A percentile compares a stretch with the other conserved stretches of the same genome.
Conservation (phyloP, 2,329 filamentous ascomycete genomes). For the Canariomyces notabilis region DNA sequence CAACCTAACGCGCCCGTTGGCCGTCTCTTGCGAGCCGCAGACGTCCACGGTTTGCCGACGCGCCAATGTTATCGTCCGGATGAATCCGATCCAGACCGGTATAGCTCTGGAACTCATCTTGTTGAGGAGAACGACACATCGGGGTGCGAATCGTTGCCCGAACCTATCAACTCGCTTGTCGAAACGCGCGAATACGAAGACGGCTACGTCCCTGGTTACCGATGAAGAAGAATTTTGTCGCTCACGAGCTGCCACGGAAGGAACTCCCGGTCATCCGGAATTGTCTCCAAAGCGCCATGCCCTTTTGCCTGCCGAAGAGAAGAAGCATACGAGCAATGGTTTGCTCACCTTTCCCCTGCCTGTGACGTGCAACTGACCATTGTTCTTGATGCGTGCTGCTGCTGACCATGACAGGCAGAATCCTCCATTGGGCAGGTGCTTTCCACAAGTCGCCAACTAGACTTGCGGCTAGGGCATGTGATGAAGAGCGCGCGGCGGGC, state of each 20-base stretch:
- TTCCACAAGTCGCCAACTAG: slow-evolving; percentile 69
- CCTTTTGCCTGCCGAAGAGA: slow-evolving; percentile 75
- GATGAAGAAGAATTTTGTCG: slow-evolving; percentile 56
- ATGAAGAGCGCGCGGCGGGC: slow-evolving; percentile 60
- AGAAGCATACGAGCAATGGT: slow-evolving; percentile 72
- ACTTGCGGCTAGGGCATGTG: slow-evolving; percentile 72
- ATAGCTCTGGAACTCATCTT: no score
- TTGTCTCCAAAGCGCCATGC: slow-evolving; percentile 72
- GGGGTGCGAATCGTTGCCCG: no score
- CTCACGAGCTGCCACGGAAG: slow-evolving; percentile 49
- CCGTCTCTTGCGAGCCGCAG: no score
- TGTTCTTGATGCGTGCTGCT: slow-evolving; percentile 27
- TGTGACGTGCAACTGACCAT: slow-evolving; percentile 21
- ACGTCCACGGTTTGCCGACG: no score
- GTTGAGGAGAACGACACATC: no score
- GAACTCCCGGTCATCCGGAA: slow-evolving; percentile 75
- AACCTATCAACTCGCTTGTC: not conserved
- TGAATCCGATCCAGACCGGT: no score
- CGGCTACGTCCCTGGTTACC: slow-evolving; percentile 34
- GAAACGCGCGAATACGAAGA: not conserved
- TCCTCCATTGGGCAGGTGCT: slow-evolving; percentile 67
- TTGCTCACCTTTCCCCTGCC: slow-evolving; percentile 17
- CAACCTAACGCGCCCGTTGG: no score
- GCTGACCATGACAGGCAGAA: slow-evolving; percentile 41
- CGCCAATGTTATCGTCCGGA: no score